Evolutionary conservation across 768 basidiomycete species (phyloP), one percentile per base, ranked within the genome.

Genomic region (Omphalotus guepiniiformis): DNA sequence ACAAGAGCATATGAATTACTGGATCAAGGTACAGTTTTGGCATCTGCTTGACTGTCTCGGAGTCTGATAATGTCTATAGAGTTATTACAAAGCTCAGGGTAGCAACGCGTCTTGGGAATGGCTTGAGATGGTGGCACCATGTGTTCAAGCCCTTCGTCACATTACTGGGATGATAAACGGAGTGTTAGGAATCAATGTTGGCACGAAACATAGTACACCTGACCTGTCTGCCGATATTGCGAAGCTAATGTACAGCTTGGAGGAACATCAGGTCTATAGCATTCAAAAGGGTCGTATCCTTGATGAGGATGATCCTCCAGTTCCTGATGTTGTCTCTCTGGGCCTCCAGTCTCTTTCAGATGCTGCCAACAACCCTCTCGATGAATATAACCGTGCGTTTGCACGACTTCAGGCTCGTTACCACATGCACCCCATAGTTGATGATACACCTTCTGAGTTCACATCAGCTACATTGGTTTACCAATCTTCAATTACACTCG

Each of bases 1-100:
- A 21, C 66, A 69, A 34, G 65, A 67, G 32, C 67, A 67, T 39
- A 28, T 60, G 27, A 65, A 67, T 28, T 63, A 52, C 43, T 67
- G 60, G 62, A 64, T 61, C 16, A 67, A 66, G 58, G 67, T 64
- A 16, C 22, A 37, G 37, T 2, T 8, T 32, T 16, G 13, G 16
- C 13, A 25, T 7, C 2, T 23, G 22, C n/a, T n/a, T n/a, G 27
- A 18, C 30, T 5, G n/a, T 32, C 30, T 9, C 9, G n/a, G 9
- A 32, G 9, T 32, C 30, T 41, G 5, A 19, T 34, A 43, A 8
- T 28, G 23, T 36, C 21, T 25, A 23, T 27, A 52, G 51, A 42
- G 29, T 4, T 44, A 60, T n/a, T 66, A 63, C 34, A 44, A 52
- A 19, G 65, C 61, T 1, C 63, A 64, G 19, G 64, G 63, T 2